Percentiles rank a stretch among this genome's conserved stretches.
Evolutionary conservation across 2,329 filamentous ascomycete species (phyloP).

Genomic region (Lanzia echinophila): DNA sequence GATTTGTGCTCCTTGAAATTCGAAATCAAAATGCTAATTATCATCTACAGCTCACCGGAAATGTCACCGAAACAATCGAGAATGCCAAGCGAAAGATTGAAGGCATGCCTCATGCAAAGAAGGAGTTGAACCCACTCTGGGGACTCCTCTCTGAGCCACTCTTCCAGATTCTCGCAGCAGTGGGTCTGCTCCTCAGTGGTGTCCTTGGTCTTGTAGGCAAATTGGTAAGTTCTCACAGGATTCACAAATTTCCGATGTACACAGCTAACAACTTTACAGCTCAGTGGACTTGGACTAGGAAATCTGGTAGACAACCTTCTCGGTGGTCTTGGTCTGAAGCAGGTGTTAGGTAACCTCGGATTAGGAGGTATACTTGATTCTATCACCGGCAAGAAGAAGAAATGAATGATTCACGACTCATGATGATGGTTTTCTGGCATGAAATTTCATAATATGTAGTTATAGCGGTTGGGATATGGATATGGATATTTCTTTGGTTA

Average conservation of each 20-base stretch:
- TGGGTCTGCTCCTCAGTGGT: constrained; percentile 74
- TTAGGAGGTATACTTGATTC: constrained; percentile 41
- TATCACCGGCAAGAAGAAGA: constrained; percentile 40
- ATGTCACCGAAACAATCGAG: constrained; percentile 77
- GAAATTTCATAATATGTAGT: constrained; percentile 4
- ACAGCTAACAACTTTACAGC: constrained; percentile 4
- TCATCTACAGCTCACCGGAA: constrained; percentile 54
- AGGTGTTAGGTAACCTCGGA: constrained; percentile 68
- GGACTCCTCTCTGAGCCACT: constrained; percentile 70
- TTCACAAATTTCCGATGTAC: not conserved
- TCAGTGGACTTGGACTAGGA: constrained; percentile 69
- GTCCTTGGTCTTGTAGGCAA: constrained; percentile 80
- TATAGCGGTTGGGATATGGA: not conserved
- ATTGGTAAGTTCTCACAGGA: constrained; percentile 39
- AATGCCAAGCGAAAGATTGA: constrained; percentile 81
- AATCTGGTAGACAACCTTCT: constrained; percentile 73
- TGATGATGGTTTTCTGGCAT: not conserved
- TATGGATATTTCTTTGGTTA: not conserved
- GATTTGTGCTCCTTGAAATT: not conserved
- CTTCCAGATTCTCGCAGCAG: constrained; percentile 86
- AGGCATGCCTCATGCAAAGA: constrained; percentile 91
- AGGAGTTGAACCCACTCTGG: constrained; percentile 90
- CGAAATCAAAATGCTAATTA: constrained; percentile 24
- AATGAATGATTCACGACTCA: constrained; percentile 3
- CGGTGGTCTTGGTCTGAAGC: constrained; percentile 68